Evolutionary conservation across 768 basidiomycete genomes (phyloP), one percentile per base, ranked within the genome.

Genomic region (Chlorophyllum brunneum): DNA sequence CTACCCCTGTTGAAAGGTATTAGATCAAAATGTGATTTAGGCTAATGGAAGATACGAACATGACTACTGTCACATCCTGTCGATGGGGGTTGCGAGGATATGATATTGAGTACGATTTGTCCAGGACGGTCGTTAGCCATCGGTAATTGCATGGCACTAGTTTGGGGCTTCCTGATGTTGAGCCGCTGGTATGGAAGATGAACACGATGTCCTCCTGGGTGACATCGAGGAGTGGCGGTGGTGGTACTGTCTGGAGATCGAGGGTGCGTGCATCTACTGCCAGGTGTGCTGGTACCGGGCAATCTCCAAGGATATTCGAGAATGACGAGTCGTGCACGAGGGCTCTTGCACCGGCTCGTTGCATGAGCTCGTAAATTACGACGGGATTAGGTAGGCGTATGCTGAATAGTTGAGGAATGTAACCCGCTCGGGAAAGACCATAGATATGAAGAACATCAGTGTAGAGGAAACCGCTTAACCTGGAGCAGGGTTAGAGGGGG

Each of bases 161-260:
- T 61, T 88, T 90, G 0, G 88, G 88, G 60, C 81, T 85, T 43
- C 87, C 88, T n/a, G 86, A 89, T 5, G 88, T 90, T 33, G 87
- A 89, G 13, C 88, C 88, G 54, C 83, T 85, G 8, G 88, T 89
- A 65, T 88, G 88, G 73, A 88, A 90, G 48, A 88, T 71, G 71
- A 89, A 82, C 40, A 76, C 76, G 23, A 71, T 65, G 47, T 84
- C 81, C 27, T 70, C 60, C 22, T 68, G 65, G 33, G 67, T 60
- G 30, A 70, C 65, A 55, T 55, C 56, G 54, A 67, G 73, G 24
- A 77, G 66, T 11, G 36, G 43, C 10, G 36, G 26, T 53, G 46
- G 20, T 34, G 66, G 60, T 45, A 68, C 66, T 57, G 70, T 68
- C 53, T 66, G 61, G n/a, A 72, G 61, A 27, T 53, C 34, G 15